Percentiles rank a stretch among this genome's conserved stretches.
phyloP scores from a whole-genome alignment of 306 rosid genomes.

The Fragaria vesca region DNA sequence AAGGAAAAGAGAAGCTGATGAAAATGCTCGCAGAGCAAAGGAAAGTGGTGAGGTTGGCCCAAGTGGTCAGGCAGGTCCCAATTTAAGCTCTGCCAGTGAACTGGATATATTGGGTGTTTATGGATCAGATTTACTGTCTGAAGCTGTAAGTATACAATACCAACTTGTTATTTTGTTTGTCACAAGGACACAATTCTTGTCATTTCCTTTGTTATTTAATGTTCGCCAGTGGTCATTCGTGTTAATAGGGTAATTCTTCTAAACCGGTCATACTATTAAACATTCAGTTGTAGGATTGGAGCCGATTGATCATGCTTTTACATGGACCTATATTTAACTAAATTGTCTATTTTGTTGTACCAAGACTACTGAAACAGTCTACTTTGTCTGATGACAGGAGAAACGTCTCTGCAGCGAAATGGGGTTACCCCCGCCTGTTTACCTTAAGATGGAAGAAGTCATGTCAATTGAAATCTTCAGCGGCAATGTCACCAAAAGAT shows the following conservation, averaged over 20 bases:
- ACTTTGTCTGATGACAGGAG: conserved; percentile 52
- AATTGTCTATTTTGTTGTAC: background rate
- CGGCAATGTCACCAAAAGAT: conserved; percentile 55
- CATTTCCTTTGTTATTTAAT: background rate
- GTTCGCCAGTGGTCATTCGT: background rate
- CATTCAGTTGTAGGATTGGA: background rate
- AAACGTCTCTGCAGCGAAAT: conserved; percentile 71
- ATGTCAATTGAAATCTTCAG: conserved; percentile 57
- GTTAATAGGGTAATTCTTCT: background rate
- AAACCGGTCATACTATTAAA: background rate
- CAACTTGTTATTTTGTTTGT: background rate
- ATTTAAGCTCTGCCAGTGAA: conserved; percentile 53
- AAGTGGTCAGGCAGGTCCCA: conserved; percentile 65
- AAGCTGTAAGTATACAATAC: conserved; percentile 59
- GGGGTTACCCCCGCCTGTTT: conserved; percentile 54
- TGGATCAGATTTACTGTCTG: conserved; percentile 81
- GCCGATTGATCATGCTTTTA: background rate
- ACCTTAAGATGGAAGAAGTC: conserved; percentile 76
- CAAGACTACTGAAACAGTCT: conserved; percentile 5
- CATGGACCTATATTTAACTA: background rate
- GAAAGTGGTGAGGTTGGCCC: conserved; percentile 59
- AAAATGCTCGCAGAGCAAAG: conserved; percentile 50
- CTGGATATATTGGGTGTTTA: conserved; percentile 56
- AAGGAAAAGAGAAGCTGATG: conserved; percentile 71
- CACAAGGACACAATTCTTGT: background rate